Evolutionary conservation across 352 stramenopile species (phyloP).

Genomic region (Globisporangium recalcitrans): DNA sequence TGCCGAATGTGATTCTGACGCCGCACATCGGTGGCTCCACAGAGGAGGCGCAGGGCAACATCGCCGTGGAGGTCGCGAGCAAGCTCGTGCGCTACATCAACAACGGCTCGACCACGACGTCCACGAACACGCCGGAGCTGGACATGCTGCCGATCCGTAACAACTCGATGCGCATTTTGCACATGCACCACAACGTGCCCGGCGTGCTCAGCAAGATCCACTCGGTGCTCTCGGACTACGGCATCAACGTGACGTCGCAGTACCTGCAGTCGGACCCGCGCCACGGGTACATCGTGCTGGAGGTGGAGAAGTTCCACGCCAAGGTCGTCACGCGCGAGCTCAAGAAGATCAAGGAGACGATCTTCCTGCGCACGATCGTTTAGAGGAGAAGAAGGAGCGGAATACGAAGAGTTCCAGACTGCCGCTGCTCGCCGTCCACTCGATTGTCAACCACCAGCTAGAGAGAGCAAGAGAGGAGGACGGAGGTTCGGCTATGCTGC

Average conservation of each 20-base stretch:
- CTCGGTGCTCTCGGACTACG: slow-evolving; percentile 75
- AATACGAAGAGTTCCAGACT: not conserved
- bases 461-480: not conserved
- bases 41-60: slow-evolving; percentile 93
- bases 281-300: slow-evolving; percentile 79
- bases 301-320: slow-evolving; percentile 78
- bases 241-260: slow-evolving; percentile 84
- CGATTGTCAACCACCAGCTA: not conserved
- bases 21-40: slow-evolving; percentile 95
- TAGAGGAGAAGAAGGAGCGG: slow-evolving; percentile 22
- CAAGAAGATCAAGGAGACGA: slow-evolving; percentile 83
- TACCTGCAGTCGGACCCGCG: slow-evolving; percentile 78
- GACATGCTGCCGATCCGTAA: slow-evolving; percentile 69
- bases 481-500: not conserved
- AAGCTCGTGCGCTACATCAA: slow-evolving; percentile 84
- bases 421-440: not conserved
- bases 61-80: slow-evolving; percentile 73
- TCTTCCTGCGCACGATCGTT: slow-evolving; percentile 74
- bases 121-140: slow-evolving; percentile 75
- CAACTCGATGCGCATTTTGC: slow-evolving; percentile 81
- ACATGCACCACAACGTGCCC: slow-evolving; percentile 85
- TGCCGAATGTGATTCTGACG: slow-evolving; percentile 92
- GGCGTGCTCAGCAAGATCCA: slow-evolving; percentile 86
- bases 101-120: slow-evolving; percentile 72
- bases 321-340: slow-evolving; percentile 78